Base-by-base conservation (phyloP, 495 filamentous ascomycete genomes). In the Penicillium macrosclerotiorum region DNA sequence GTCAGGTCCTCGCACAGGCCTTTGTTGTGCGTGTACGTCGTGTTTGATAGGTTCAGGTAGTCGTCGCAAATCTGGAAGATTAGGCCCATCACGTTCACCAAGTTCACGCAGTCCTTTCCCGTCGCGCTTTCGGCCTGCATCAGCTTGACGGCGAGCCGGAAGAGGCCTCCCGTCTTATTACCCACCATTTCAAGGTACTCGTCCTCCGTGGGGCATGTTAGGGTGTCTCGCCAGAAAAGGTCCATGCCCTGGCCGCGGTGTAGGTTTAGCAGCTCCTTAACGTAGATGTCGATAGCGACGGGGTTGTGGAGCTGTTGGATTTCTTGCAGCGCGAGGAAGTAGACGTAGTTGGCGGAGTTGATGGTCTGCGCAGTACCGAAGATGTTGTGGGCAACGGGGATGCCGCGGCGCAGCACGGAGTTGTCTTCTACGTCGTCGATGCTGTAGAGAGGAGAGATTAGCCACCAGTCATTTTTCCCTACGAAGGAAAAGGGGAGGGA, bases 121-220 rank as follows among this genome's bases (percentile, higher is more conserved):
- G 73, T 75, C 18, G 68, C 65, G 50, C 85, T 89, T 63, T 95
- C 89, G 22, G 89, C 89, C 65, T 96, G 90, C 93, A 99, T 97
- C 22, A 99, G 74, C 65, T 95, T 93, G 49, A 97, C 82, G 18
- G 90, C 93, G 8, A 99, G 76, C 37, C 93, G 81, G 75, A 99
- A 97, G 7, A 99, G 78, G 2, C 93, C 93, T 19, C 93, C 93
- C 3, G 93, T 99, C 68, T 99, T 97, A 70, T 97, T 97, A 52
- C 84, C 83, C 31, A 98, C 94, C 93, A 98, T 98, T 65, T 97
- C 92, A 12, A 98, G 79, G 69, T 98, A 98, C 60, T 97, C 92
- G 49, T 95, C 90, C 68, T 97, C 92, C 34, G 80, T 90, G 20
- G 93, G 93, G 63, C 90, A 96, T 23, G 84, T 95, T 37, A 96